Evolutionary conservation across 1,139 yeast species (phyloP).

Genomic region (Diutina mesorugosa): DNA sequence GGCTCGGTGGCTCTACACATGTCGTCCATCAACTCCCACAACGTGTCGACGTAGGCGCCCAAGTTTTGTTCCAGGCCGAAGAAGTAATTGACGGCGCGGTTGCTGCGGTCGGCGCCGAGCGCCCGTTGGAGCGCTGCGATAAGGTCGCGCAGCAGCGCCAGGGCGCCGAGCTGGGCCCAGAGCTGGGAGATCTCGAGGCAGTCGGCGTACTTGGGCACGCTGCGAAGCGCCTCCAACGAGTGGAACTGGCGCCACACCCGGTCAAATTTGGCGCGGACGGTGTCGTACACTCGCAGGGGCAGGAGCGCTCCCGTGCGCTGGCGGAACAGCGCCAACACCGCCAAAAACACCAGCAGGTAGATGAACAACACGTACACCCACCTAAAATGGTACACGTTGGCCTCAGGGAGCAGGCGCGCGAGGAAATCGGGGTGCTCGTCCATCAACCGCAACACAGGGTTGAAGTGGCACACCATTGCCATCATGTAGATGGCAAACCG

Average conservation of each 20-base stretch:
- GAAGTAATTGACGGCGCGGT: constrained; percentile 6
- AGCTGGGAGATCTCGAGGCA: background rate
- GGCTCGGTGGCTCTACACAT: constrained; percentile 4
- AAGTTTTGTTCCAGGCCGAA: constrained; percentile 20
- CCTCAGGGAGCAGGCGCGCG: constrained; percentile 5
- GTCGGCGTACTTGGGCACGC: background rate
- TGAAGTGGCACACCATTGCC: constrained; percentile 14
- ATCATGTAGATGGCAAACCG: constrained; percentile 18
- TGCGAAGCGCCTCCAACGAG: background rate
- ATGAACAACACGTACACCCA: constrained; percentile 12
- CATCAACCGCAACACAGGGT: constrained; percentile 5
- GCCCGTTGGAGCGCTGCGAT: background rate
- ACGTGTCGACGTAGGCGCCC: constrained; percentile 13
- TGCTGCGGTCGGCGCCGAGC: background rate
- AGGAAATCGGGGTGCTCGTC: constrained; percentile 8
- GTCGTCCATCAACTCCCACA: constrained; percentile 17
- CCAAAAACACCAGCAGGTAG: constrained; percentile 14
- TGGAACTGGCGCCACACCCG: background rate
- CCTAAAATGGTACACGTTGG: constrained; percentile 8
- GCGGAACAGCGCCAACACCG: constrained; percentile 10
- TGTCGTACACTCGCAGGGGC: constrained; percentile 5
- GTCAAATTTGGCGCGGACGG: background rate
- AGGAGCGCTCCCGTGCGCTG: constrained; percentile 4
- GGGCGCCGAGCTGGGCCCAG: background rate
- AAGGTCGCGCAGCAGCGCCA: background rate